Conservation (phyloP, 202 grass and related monocot species). For the Panicum hallii region DNA sequence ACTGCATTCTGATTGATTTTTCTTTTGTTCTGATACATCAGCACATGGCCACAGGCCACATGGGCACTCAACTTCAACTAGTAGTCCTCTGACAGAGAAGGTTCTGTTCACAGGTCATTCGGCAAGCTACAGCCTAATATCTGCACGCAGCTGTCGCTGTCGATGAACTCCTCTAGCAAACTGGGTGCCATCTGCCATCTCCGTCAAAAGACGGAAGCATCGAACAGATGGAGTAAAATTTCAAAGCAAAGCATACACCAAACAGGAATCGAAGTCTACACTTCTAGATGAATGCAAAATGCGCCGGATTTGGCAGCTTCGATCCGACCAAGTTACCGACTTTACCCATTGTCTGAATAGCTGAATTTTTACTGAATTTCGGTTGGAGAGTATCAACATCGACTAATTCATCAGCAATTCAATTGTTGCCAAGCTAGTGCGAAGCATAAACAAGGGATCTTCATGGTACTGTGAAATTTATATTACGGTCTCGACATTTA, state of each 20-base stretch:
- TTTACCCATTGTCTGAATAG: not conserved
- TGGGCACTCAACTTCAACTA: not conserved
- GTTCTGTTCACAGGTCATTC: not conserved
- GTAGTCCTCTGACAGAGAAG: not conserved
- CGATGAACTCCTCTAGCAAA: not conserved
- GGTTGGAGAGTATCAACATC: not conserved
- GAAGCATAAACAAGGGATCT: not conserved
- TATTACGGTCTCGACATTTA: conserved; percentile 35
- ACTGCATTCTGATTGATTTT: not conserved
- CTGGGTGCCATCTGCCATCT: not conserved
- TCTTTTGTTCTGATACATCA: not conserved
- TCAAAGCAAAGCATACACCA: not conserved
- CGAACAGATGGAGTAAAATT: not conserved
- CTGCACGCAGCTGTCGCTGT: conserved; percentile 11
- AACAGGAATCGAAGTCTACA: not conserved
- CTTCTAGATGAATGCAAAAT: not conserved
- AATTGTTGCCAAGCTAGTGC: not conserved
- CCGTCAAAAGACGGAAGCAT: conserved; percentile 1
- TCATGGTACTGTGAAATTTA: not conserved
- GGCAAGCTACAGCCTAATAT: not conserved
- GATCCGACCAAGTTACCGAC: not conserved
- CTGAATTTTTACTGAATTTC: not conserved
- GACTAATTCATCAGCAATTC: not conserved
- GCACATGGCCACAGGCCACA: not conserved
- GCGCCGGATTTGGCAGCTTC: not conserved